Conservation (phyloP, 2,329 filamentous ascomycete species). For the Aspergillus intermedius region DNA sequence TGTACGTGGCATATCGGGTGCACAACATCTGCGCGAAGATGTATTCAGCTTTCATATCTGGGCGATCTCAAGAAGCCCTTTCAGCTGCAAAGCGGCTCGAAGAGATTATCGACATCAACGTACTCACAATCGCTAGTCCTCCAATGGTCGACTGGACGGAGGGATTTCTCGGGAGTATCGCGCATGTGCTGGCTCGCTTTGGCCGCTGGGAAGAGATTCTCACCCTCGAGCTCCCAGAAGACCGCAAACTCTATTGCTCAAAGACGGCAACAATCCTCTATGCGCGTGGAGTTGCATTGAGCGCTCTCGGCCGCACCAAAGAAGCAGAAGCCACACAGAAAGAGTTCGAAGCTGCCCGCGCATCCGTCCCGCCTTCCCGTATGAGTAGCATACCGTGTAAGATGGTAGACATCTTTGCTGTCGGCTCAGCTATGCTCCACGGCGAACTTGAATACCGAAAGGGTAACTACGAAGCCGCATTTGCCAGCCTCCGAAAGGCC, state of each 20-base stretch:
- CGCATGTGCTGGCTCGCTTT: conserved; percentile 65
- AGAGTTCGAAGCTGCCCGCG: conserved; percentile 46
- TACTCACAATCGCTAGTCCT: conserved; percentile 58
- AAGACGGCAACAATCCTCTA: conserved; percentile 63
- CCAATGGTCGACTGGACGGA: conserved; percentile 75
- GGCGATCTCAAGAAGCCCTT: conserved; percentile 10
- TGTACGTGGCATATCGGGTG: conserved; percentile 17
- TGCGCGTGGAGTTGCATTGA: conserved; percentile 57
- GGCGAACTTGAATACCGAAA: conserved; percentile 65
- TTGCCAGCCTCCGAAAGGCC: conserved; percentile 49
- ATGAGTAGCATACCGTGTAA: conserved; percentile 59
- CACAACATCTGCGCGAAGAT: conserved; percentile 13
- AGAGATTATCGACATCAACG: conserved; percentile 47
- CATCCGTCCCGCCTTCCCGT: conserved; percentile 50
- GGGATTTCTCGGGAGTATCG: conserved; percentile 57
- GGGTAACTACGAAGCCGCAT: conserved; percentile 52
- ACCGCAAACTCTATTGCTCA: conserved; percentile 56
- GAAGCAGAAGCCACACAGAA: conserved; percentile 47
- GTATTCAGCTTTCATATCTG: conserved; percentile 14
- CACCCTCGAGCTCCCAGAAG: conserved; percentile 48
- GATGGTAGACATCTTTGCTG: conserved; percentile 50
- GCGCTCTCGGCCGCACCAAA: conserved; percentile 48
- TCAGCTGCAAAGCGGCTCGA: conserved; percentile 11
- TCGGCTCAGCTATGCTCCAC: conserved; percentile 58
- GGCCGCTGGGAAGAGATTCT: conserved; percentile 63